A percentile compares a stretch with the other conserved stretches of the same genome.
phyloP scores from a whole-genome alignment of 306 rosid species.

The Mucuna pruriens region DNA sequence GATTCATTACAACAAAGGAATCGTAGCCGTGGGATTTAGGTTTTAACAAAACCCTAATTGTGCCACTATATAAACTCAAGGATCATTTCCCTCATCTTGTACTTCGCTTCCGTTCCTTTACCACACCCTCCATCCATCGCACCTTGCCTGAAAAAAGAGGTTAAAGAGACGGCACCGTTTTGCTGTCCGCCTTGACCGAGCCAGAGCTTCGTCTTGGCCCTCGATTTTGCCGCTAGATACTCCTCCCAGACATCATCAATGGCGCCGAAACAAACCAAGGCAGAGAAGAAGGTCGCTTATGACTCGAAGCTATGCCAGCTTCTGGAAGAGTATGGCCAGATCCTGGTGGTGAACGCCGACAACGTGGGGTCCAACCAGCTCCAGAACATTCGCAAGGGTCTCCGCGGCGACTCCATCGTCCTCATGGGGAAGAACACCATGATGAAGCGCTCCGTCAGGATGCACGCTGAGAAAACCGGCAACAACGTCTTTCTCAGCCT shows the following conservation, averaged over 20 bases:
- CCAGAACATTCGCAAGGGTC: conserved; percentile 63
- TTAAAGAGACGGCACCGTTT: conserved; percentile 68
- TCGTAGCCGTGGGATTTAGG: not conserved
- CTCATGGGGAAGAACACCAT: conserved; percentile 76
- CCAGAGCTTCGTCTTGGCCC: conserved; percentile 36
- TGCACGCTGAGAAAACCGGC: conserved; percentile 56
- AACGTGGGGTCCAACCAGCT: conserved; percentile 74
- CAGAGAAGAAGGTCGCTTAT: conserved; percentile 64
- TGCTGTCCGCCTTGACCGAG: conserved; percentile 83
- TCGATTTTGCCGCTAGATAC: conserved; percentile 34
- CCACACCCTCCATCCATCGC: not conserved
- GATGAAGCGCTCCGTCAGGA: conserved; percentile 43
- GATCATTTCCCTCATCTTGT: accelerated
- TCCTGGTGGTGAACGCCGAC: conserved; percentile 63
- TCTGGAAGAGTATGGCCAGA: conserved; percentile 57
- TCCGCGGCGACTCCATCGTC: conserved; percentile 61
- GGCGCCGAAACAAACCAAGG: conserved; percentile 56
- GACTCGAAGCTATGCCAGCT: conserved; percentile 61
- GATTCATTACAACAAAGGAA: not conserved
- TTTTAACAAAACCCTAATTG: not conserved
- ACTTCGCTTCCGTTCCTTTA: not conserved
- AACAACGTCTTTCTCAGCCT: conserved; percentile 55
- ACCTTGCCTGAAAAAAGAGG: conserved; percentile 41
- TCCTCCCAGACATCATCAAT: conserved; percentile 1
- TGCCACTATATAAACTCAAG: not conserved